phyloP scores from a whole-genome alignment of 371 early-diverging fungal genomes.

The Mucor piriformis region DNA sequence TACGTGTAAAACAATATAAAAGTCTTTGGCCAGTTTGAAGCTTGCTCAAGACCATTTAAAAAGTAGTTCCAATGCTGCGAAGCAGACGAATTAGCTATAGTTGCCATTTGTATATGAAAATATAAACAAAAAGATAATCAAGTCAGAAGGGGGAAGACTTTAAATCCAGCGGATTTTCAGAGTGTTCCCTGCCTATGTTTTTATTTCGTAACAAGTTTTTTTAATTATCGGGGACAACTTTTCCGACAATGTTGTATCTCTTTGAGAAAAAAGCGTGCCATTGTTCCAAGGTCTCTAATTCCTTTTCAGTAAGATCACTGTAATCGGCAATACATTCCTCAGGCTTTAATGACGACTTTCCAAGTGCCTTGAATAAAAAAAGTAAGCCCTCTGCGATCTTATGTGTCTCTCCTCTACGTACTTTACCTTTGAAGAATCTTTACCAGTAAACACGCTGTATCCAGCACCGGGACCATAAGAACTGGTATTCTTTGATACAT shows the following conservation, averaged over 20 bases:
- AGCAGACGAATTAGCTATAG: constrained; percentile 23
- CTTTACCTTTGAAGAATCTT: constrained; percentile 74
- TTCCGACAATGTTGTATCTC: constrained; percentile 77
- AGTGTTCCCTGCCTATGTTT: neutral
- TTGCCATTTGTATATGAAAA: constrained; percentile 24
- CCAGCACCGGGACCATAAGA: constrained; percentile 72
- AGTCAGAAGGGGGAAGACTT: neutral
- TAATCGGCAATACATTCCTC: constrained; percentile 77
- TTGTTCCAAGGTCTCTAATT: constrained; percentile 73
- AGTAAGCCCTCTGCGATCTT: neutral
- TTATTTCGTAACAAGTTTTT: neutral
- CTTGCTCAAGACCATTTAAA: constrained; percentile 39
- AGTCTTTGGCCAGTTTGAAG: constrained; percentile 46
- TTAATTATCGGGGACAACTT: constrained; percentile 48
- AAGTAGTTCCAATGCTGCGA: constrained; percentile 38
- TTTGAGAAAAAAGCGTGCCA: constrained; percentile 79
- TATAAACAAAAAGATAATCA: neutral
- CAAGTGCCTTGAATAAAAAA: constrained; percentile 63
- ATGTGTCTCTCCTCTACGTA: neutral
- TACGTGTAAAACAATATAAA: constrained; percentile 44
- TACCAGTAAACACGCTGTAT: constrained; percentile 80
- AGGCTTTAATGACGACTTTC: constrained; percentile 71
- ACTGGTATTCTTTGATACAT: constrained; percentile 70
- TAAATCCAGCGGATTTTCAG: too few species aligned
- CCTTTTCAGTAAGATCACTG: constrained; percentile 66